Conservation (phyloP, 164 flowering plant species). For the Macadamia integrifolia region DNA sequence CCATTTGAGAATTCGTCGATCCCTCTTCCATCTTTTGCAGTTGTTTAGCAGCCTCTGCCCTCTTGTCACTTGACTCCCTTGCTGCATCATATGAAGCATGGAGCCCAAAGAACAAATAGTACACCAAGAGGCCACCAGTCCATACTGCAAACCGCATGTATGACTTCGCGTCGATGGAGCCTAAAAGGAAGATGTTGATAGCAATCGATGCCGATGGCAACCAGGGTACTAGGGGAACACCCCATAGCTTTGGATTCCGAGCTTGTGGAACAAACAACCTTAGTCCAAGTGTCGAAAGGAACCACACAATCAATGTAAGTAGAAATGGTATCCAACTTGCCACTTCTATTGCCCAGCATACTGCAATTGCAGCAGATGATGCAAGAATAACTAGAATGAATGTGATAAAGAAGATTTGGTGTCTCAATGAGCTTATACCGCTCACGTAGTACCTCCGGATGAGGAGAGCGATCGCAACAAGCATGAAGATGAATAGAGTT, state of each 20-base stretch:
- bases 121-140: constrained; percentile 37
- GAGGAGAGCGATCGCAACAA: constrained; percentile 57
- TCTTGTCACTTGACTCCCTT: constrained; percentile 11
- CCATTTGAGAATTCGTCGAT: neutral
- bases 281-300: constrained; percentile 30
- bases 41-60: neutral
- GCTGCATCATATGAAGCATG: constrained; percentile 53
- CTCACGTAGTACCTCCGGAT: constrained; percentile 55
- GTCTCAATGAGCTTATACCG: constrained; percentile 30
- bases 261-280: constrained; percentile 36
- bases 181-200: constrained; percentile 46
- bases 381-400: constrained; percentile 32
- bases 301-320: constrained; percentile 40
- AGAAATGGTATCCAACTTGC: constrained; percentile 38
- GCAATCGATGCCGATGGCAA: constrained; percentile 50
- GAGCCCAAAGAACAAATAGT: constrained; percentile 44
- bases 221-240: constrained; percentile 66
- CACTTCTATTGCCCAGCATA: constrained; percentile 35
- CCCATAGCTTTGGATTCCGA: constrained; percentile 36
- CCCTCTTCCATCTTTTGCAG: constrained; percentile 5
- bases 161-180: constrained; percentile 43
- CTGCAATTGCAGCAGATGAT: constrained; percentile 40
- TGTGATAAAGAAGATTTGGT: constrained; percentile 34
- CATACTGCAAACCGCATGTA: constrained; percentile 39
- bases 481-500: constrained; percentile 61